Evolutionary conservation across 1,139 yeast species (phyloP).

Genomic region (Martiniozyma asiatica): DNA sequence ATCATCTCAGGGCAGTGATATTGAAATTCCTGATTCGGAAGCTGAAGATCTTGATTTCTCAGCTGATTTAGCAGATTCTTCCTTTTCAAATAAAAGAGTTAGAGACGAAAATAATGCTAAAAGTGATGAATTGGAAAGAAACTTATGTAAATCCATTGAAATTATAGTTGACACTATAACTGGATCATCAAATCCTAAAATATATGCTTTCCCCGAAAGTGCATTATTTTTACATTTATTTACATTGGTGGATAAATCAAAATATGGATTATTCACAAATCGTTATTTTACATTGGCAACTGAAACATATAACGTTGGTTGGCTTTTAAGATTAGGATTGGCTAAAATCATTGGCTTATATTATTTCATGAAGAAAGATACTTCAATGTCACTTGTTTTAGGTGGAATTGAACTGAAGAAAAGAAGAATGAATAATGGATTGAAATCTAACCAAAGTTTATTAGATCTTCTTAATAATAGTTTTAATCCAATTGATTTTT

Average conservation of each 20-base stretch:
- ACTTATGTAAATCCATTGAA: conserved; percentile 10
- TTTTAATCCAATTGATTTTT: conserved; percentile 6
- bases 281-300: conserved; percentile 21
- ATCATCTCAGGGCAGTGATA: conserved; percentile 2
- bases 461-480: conserved; percentile 5
- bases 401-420: conserved; percentile 1
- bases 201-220: conserved; percentile 15
- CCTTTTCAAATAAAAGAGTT: not conserved
- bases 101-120: not conserved
- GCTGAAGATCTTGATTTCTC: not conserved
- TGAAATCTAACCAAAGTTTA: conserved; percentile 2
- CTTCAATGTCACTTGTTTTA: not conserved
- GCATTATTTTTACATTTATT: conserved; percentile 18
- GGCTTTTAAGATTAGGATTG: conserved; percentile 27
- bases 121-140: conserved; percentile 3
- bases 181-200: conserved; percentile 12
- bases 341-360: conserved; percentile 23
- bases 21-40: conserved; percentile 5
- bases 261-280: conserved; percentile 24
- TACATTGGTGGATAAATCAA: conserved; percentile 4
- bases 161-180: conserved; percentile 11
- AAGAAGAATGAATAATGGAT: conserved; percentile 2
- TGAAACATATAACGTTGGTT: conserved; percentile 18
- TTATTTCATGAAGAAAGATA: conserved; percentile 14
- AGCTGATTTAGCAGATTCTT: not conserved